Base-by-base conservation (phyloP, 208 protist genomes). In the Angomonas deanei region DNA sequence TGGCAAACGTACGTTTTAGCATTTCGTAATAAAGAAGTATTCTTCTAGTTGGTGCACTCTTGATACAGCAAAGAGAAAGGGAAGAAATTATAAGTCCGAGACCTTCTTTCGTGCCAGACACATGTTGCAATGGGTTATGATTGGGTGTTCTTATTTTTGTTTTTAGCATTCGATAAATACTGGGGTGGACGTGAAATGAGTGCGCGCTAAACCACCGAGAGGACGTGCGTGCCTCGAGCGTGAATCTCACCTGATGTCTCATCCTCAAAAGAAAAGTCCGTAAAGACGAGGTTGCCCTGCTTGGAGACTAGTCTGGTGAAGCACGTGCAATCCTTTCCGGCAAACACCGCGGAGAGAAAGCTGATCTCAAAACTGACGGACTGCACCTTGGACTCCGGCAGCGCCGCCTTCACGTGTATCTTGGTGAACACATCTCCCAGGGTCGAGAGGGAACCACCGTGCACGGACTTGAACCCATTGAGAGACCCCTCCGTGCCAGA, bases 331-430 rank as follows among this genome's bases (percentile, higher is more conserved):
- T 81, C 66, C 61, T 68, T 76, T 36, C 82, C 75, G 47, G 88
- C 85, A 47, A 72, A 77, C 15, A 92, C 76, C n/a, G 82, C 80
- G 10, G 68, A 73, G 2, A 92, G 72, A 57, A 90, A 95, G 58
- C 72, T 90, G 48, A 95, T 91, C 36, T 95, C 83, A 57, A 95
- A 91, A 54, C 80, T 92, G n/a, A 92, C 68, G 26, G 83, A 80
- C 1, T 47, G 33, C 5, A 79, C 36, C 10, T 47, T 23, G 15
- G 65, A 33, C 17, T 69, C 55, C 0, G 74, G 66, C 2, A 55
- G 33, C n/a, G 66, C 61, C 5, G 82, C 66, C 13, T 56, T 49
- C 50, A 68, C 61, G 60, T 95, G 85, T 47, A 95, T 80, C 62
- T 76, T 78, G 6, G 88, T 95, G 57, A 95, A 95, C 31, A 64